Evolutionary conservation across 208 protist genomes (phyloP), one percentile per base, ranked within the genome.

Genomic region (Leishmania tarentolae): DNA sequence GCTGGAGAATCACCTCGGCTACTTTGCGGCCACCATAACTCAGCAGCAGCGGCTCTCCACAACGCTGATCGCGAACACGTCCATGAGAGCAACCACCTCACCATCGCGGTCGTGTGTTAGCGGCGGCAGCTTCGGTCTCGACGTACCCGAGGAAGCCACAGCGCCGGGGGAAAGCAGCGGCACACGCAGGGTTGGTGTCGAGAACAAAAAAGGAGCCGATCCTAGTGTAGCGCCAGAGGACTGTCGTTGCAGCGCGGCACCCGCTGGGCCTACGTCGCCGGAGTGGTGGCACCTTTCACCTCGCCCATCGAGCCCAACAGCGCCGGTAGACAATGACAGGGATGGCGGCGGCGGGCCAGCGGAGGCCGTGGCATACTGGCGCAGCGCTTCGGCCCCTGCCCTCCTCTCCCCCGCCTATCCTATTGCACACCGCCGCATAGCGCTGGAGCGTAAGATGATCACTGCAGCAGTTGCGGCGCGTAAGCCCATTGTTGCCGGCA

Each of bases 1-100:
- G 81, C 82, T 96, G 44, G 89, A 96, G 71, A 73, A 79, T 11
- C 84, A 93, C 71, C 85, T 94, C 19, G 75, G 80, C 72, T 52
- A 84, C 81, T 87, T 87, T 61, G 78, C 83, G 0, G 59, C 72
- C 53, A 21, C 56, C 8, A 19, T n/a, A 37, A 24, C 35, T 56
- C 52, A 50, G 42, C 73, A 42, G 40, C 59, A 50, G 42, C 74
- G 42, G 17, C 56, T 7, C 70, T 42, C 70, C 50, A 24, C 19
- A n/a, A 44, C 72, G 0, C 72, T 63, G n/a, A 61, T 9, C 50
- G 21, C 72, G 17, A 77, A 40, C 24, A 13, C 74, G n/a, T 21
- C 21, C 31, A 65, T 61, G 28, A 31, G 37, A 9, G 21, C 46
- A 13, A 47, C 21, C 53, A 42, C 40, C 52, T 61, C 74, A 61